Conservation (phyloP, 176 grass and related monocot species). For the Rhynchospora pubera region DNA sequence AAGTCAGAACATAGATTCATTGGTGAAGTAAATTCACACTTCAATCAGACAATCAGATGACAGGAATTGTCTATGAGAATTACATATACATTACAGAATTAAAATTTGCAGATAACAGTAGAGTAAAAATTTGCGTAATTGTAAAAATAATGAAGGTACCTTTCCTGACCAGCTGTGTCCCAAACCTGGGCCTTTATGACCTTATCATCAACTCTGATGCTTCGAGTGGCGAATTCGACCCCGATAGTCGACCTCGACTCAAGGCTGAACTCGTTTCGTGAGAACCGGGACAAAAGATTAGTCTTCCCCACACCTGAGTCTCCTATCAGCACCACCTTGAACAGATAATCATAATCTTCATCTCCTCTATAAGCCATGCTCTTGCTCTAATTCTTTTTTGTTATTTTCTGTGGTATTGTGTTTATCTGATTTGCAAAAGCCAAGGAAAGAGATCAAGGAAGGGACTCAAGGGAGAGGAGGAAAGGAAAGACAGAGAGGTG, state of each 20-base stretch:
- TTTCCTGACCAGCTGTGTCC: constrained; percentile 48
- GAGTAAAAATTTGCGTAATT: not conserved
- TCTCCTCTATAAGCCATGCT: constrained; percentile 29
- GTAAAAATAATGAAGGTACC: constrained; percentile 5
- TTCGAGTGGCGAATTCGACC: constrained; percentile 26
- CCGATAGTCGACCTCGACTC: constrained; percentile 32
- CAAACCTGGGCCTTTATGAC: constrained; percentile 50
- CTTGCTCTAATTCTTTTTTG: not conserved
- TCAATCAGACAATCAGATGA: not conserved
- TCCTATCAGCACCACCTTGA: constrained; percentile 44
- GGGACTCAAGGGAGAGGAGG: not conserved
- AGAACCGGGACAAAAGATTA: constrained; percentile 39
- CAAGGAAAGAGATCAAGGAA: not conserved
- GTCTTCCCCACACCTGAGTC: constrained; percentile 46
- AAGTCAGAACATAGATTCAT: not conserved
- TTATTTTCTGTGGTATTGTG: not conserved
- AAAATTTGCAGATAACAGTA: not conserved
- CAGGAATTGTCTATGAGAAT: not conserved
- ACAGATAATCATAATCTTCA: constrained; percentile 44
- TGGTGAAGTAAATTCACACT: not conserved
- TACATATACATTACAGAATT: not conserved
- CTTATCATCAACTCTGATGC: constrained; percentile 33
- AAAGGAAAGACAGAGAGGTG: not conserved
- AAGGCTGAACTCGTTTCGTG: constrained; percentile 33
- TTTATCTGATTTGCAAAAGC: not conserved